Percentiles rank a stretch among this genome's conserved stretches.
phyloP scores from a whole-genome alignment of 306 rosid genomes.

The Trichosanthes truncata region DNA sequence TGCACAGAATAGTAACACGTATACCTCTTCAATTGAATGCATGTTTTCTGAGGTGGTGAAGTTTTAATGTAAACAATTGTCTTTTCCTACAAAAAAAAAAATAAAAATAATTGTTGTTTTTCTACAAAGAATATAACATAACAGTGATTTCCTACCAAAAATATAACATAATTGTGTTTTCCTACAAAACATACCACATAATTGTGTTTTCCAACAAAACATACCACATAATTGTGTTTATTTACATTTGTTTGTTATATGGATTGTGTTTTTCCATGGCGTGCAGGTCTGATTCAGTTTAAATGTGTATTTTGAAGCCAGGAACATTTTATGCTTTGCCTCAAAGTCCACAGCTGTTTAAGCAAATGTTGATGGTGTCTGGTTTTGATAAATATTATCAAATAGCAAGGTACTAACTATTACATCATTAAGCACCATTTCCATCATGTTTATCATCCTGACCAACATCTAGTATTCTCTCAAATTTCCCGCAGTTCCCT shows the following conservation, averaged over 20 bases:
- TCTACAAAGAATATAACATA: no score
- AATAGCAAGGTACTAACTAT: slow-evolving; percentile 56
- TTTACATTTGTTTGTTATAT: neutral
- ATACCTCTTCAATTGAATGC: neutral
- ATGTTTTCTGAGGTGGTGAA: neutral
- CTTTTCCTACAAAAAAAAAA: neutral
- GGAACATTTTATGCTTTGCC: slow-evolving; percentile 96
- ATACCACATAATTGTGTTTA: neutral
- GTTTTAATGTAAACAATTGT: neutral
- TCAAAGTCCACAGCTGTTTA: slow-evolving; percentile 95
- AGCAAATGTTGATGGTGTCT: slow-evolving; percentile 96
- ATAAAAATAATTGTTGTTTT: neutral
- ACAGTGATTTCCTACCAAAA: neutral
- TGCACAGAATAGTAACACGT: neutral
- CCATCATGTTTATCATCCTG: neutral
- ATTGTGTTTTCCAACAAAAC: neutral
- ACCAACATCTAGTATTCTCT: neutral
- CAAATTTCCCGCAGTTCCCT: neutral
- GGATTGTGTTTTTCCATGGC: slow-evolving; percentile 11
- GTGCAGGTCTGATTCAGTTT: slow-evolving; percentile 34
- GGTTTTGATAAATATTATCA: slow-evolving; percentile 94
- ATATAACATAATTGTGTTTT: neutral
- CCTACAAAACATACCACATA: neutral
- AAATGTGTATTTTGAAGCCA: slow-evolving; percentile 66
- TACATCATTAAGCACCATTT: neutral